Evolutionary conservation across 768 basidiomycete genomes (phyloP).

Genomic region (Pseudohyphozyma bogoriensis): DNA sequence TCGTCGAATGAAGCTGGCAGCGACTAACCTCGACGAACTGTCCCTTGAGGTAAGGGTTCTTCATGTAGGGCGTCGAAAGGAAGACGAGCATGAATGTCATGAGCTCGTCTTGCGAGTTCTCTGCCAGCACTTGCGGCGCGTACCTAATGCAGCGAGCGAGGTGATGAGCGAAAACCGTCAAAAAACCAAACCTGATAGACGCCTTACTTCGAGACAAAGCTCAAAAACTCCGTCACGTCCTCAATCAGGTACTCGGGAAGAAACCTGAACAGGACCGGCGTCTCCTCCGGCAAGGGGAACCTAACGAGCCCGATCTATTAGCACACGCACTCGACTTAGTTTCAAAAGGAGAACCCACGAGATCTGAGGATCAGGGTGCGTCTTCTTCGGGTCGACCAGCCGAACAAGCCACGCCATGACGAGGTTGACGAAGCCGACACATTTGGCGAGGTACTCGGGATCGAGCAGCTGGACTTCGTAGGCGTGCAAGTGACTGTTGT

Average conservation of each 20-base stretch:
- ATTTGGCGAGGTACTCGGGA: slow-evolving; percentile 40
- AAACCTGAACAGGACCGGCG: slow-evolving; percentile 72
- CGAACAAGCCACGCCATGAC: slow-evolving; percentile 89
- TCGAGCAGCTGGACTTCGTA: slow-evolving; percentile 79
- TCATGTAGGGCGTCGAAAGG: slow-evolving; percentile 94
- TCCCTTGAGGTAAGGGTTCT: slow-evolving; percentile 93
- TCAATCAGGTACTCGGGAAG: slow-evolving; percentile 91
- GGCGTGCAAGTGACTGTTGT: slow-evolving; percentile 46
- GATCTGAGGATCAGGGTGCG: slow-evolving; percentile 59
- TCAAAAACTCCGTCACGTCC: slow-evolving; percentile 80
- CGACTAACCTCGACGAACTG: slow-evolving; percentile 77
- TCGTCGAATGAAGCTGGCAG: not conserved
- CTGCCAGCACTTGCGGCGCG: slow-evolving; percentile 65
- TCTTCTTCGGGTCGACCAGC: slow-evolving; percentile 67
- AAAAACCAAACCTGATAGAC: no score
- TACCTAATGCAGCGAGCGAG: slow-evolving; percentile 26
- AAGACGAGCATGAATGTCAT: slow-evolving; percentile 82
- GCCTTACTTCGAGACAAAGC: slow-evolving; percentile 68
- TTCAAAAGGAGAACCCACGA: slow-evolving; percentile 53
- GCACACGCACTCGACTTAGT: not conserved
- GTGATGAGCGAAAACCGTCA: not conserved
- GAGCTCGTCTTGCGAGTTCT: slow-evolving; percentile 74
- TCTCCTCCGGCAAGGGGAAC: slow-evolving; percentile 71
- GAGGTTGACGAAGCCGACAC: slow-evolving; percentile 64
- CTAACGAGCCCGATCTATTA: slow-evolving; percentile 40